Percentiles rank a stretch among this genome's conserved stretches.
phyloP scores from a whole-genome alignment of 371 early-diverging fungal species.

The Sporodiniella umbellata region DNA sequence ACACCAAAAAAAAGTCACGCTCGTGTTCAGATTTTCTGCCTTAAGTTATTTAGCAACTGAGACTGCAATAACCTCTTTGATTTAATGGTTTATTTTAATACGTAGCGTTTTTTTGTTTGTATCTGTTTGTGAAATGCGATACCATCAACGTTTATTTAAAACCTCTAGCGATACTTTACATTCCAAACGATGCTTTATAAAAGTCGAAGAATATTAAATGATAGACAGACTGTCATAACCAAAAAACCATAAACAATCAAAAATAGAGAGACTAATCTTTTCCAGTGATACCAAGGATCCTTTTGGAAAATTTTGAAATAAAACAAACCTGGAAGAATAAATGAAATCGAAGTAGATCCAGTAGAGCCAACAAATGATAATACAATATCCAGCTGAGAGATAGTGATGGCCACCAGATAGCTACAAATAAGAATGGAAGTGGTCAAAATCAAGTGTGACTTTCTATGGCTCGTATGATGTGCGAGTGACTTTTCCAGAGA shows the following conservation, averaged over 20 bases:
- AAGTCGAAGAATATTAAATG: conserved; percentile 51
- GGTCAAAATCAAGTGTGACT: conserved; percentile 66
- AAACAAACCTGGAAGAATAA: conserved; percentile 95
- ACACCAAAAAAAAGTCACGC: too few species aligned
- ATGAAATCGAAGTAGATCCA: conserved; percentile 97
- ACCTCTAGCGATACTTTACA: too few species aligned
- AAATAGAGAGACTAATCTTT: conserved; percentile 43
- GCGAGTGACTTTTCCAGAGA: conserved; percentile 84
- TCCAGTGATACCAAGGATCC: conserved; percentile 47
- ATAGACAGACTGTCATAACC: conserved; percentile 64
- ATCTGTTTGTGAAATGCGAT: too few species aligned
- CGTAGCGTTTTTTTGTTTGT: too few species aligned
- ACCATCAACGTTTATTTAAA: too few species aligned
- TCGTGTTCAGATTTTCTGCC: too few species aligned
- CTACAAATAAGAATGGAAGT: conserved; percentile 61
- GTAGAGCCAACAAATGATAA: conserved; percentile 97
- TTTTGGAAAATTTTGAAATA: conserved; percentile 80
- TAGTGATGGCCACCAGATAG: conserved; percentile 73
- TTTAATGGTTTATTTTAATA: too few species aligned
- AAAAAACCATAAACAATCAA: conserved; percentile 56
- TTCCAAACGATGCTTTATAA: too few species aligned
- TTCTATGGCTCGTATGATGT: conserved; percentile 19
- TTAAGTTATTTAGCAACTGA: too few species aligned
- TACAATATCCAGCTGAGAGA: conserved; percentile 78
- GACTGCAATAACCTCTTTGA: too few species aligned